Percentiles rank a stretch among this genome's conserved stretches.
phyloP scores from a whole-genome alignment of 179 eudicot genomes.

The Silene noctiflora region DNA sequence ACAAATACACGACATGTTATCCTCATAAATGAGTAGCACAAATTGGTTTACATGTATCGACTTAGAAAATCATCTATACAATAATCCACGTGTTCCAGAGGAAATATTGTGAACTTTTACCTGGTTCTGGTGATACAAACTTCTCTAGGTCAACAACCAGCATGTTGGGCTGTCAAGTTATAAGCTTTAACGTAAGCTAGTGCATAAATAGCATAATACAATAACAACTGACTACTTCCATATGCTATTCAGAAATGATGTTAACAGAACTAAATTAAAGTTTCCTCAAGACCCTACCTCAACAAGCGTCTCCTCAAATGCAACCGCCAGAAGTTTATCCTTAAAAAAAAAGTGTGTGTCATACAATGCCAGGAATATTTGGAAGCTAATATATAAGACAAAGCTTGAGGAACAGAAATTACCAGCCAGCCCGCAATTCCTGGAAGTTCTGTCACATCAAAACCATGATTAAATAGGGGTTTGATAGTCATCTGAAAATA shows the following conservation, averaged over 20 bases:
- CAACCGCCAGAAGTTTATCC: slow-evolving; percentile 82
- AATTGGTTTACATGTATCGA: neutral
- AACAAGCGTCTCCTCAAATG: slow-evolving; percentile 91
- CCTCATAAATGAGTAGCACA: no score
- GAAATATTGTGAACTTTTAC: slow-evolving; percentile 32
- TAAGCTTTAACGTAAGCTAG: neutral
- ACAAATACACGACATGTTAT: no score
- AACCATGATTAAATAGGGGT: slow-evolving; percentile 71
- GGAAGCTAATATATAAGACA: slow-evolving; percentile 7
- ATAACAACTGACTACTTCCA: neutral
- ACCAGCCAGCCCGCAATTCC: slow-evolving; percentile 98
- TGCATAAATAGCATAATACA: neutral
- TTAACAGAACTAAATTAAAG: neutral
- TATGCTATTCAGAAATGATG: neutral
- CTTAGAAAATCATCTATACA: neutral
- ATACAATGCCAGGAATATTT: neutral
- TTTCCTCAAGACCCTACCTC: slow-evolving; percentile 44
- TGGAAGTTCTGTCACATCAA: slow-evolving; percentile 85
- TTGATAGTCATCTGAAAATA: slow-evolving; percentile 92
- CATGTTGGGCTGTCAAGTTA: slow-evolving; percentile 88
- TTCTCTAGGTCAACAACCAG: slow-evolving; percentile 88
- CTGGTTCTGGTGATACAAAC: slow-evolving; percentile 71
- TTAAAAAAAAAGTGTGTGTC: slow-evolving; percentile 21
- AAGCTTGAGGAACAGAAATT: neutral
- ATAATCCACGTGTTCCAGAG: neutral